Conservation (phyloP, 495 filamentous ascomycete genomes). For the Astrothelium macrocarpum region DNA sequence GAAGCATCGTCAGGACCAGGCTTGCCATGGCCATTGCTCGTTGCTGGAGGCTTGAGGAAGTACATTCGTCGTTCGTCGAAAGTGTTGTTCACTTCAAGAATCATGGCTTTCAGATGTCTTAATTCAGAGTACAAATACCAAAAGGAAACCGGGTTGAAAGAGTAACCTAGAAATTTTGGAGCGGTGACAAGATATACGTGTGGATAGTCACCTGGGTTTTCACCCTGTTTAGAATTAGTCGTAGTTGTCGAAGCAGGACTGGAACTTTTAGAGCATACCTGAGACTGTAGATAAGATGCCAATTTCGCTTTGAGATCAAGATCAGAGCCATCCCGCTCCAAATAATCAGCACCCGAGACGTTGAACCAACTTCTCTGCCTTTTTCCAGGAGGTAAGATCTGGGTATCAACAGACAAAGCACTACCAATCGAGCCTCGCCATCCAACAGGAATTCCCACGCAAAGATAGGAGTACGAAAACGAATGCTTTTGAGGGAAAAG, state of each 20-base stretch:
- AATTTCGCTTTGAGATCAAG: conserved; percentile 49
- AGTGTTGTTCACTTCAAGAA: conserved; percentile 72
- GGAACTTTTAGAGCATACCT: conserved; percentile 28
- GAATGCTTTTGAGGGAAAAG: conserved; percentile 53
- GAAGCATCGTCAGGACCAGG: neutral
- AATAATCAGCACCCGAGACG: conserved; percentile 50
- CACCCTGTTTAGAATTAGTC: neutral
- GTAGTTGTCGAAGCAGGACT: neutral
- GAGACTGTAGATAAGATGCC: conserved; percentile 43
- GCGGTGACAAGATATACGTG: conserved; percentile 62
- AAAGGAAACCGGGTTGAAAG: conserved; percentile 69
- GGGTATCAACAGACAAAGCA: conserved; percentile 43
- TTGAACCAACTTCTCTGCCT: conserved; percentile 42
- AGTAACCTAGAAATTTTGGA: conserved; percentile 58
- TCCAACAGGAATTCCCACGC: conserved; percentile 56
- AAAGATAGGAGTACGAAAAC: conserved; percentile 58
- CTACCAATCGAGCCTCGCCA: conserved; percentile 44
- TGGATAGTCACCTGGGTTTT: conserved; percentile 37
- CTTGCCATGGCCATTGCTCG: neutral
- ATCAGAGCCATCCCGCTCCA: conserved; percentile 40
- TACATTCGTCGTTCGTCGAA: conserved; percentile 64
- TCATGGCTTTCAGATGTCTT: conserved; percentile 51
- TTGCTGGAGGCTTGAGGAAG: conserved; percentile 27
- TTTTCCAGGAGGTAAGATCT: neutral
- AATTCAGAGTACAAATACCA: conserved; percentile 64